Base-by-base conservation (phyloP, 441 rosid genomes). In the Pelargonium cotyledonis region DNA sequence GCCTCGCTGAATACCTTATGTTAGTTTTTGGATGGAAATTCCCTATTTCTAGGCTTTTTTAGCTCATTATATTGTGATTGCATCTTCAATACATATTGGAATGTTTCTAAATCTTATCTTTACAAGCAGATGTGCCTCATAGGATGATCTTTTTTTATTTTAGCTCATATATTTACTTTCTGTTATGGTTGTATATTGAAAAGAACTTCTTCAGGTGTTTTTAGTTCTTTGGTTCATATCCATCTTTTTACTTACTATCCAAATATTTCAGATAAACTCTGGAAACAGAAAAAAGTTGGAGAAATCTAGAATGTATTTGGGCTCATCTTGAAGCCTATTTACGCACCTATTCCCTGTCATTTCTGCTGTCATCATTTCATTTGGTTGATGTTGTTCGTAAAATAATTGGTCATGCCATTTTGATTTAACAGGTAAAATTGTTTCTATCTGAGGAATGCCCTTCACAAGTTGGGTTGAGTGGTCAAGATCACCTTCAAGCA, bases 401-500 rank as follows among this genome's bases (percentile, higher is more conserved):
- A 44, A 16, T 47, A 57, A 67, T 75, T 53, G 58, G 58, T 8
- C 19, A 53, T 53, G 21, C 60, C 65, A 80, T 73, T 69, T 76
- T 62, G 63, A 29, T 46, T 73, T 66, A 71, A 70, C 82, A 95
- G 99, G 87, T 85, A 68, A 83, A 84, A 78, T 79, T 95, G 62
- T 95, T 92, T 75, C 77, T 95, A 66, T 82, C 93, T 0, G 99
- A 95, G 75, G 99, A 95, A 21, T 83, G 91, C 68, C 99, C 99
- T 76, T 85, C 92, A 58, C 96, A 84, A 81, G 97, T 89, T 72
- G 91, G 97, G 65, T 75, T 81, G 71, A 86, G 84, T 67, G 77
- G 82, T 62, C 97, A 95, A 79, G 99, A 95, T 81, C 95, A 95
- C 82, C 95, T 95, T 65, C 97, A 92, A 82, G 98, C 97, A 67